Evolutionary conservation across 1,139 yeast species (phyloP).

Genomic region (Candida sanyaensis): DNA sequence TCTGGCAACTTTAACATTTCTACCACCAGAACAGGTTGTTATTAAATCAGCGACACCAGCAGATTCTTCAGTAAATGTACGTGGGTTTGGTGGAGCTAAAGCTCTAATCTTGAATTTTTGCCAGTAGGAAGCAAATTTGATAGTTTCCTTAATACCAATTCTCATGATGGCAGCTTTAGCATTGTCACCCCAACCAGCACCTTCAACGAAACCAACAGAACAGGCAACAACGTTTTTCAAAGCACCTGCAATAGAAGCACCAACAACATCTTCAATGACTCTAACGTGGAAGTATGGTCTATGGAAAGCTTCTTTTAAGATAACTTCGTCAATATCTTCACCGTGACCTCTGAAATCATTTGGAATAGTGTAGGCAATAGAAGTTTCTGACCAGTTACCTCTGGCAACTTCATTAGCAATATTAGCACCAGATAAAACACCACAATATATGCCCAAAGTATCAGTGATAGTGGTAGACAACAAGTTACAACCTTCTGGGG

Average conservation of each 20-base stretch:
- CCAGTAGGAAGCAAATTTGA: conserved; percentile 51
- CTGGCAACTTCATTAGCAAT: conserved; percentile 93
- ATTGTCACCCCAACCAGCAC: conserved; percentile 97
- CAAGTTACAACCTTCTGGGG: conserved; percentile 75
- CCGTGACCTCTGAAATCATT: conserved; percentile 70
- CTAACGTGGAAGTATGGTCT: conserved; percentile 94
- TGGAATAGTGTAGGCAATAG: conserved; percentile 83
- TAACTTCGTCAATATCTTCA: conserved; percentile 67
- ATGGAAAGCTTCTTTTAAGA: conserved; percentile 80
- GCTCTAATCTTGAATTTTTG: conserved; percentile 68
- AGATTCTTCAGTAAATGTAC: conserved; percentile 85
- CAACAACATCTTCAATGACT: conserved; percentile 87
- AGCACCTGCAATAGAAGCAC: conserved; percentile 94
- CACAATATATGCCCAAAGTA: conserved; percentile 82
- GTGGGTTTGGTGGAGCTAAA: conserved; percentile 69
- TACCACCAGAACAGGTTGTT: conserved; percentile 95
- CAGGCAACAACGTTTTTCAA: conserved; percentile 90
- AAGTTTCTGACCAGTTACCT: conserved; percentile 93
- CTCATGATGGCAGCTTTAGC: conserved; percentile 96
- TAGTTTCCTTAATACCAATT: conserved; percentile 86
- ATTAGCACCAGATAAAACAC: conserved; percentile 94
- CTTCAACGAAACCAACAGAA: conserved; percentile 94
- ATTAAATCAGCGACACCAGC: conserved; percentile 97
- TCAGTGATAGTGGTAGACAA: conserved; percentile 75
- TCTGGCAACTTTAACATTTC: conserved; percentile 87